Evolutionary conservation across 352 stramenopile genomes (phyloP).

Genomic region (Pilasporangium apinafurcum): DNA sequence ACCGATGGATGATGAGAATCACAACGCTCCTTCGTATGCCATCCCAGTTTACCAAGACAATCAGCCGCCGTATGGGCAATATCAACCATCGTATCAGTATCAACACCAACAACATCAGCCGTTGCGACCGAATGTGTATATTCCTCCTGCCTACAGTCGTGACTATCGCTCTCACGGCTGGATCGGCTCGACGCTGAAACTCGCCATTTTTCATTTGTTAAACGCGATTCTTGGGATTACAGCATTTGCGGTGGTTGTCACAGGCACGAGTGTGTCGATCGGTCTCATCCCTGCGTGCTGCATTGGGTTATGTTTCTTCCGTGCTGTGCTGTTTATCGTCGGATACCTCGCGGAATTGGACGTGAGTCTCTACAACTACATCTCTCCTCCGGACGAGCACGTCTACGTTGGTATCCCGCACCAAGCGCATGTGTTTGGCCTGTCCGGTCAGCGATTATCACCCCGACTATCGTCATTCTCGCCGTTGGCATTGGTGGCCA

Average conservation of each 20-base stretch:
- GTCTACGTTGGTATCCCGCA: conserved; percentile 34
- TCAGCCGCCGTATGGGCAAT: not conserved
- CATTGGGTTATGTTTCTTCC: conserved; percentile 56
- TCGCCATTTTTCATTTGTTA: conserved; percentile 51
- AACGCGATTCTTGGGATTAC: conserved; percentile 51
- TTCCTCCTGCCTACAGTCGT: conserved; percentile 9
- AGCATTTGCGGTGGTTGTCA: conserved; percentile 39
- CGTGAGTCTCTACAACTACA: conserved; percentile 61
- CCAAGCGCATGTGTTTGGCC: conserved; percentile 22
- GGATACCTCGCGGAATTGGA: conserved; percentile 43
- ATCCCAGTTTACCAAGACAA: conserved; percentile 1
- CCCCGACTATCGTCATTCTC: conserved; percentile 45
- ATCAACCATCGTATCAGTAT: not conserved
- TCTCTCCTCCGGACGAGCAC: conserved; percentile 31
- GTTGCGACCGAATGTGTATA: conserved; percentile 10
- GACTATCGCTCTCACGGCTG: conserved; percentile 19
- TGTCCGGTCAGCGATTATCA: conserved; percentile 35
- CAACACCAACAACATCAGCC: conserved; percentile 8
- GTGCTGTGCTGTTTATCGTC: conserved; percentile 35
- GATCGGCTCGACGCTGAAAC: conserved; percentile 32
- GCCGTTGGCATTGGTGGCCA: conserved; percentile 45
- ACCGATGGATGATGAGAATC: no score
- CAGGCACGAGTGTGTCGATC: conserved; percentile 22
- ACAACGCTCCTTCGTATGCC: no score
- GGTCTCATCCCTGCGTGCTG: conserved; percentile 57